These are phyloP conservation scores for Stachybotrys chartarum DNA, from an alignment of 2,329 filamentous ascomycete species.

Conservation along the genomic window DNA sequence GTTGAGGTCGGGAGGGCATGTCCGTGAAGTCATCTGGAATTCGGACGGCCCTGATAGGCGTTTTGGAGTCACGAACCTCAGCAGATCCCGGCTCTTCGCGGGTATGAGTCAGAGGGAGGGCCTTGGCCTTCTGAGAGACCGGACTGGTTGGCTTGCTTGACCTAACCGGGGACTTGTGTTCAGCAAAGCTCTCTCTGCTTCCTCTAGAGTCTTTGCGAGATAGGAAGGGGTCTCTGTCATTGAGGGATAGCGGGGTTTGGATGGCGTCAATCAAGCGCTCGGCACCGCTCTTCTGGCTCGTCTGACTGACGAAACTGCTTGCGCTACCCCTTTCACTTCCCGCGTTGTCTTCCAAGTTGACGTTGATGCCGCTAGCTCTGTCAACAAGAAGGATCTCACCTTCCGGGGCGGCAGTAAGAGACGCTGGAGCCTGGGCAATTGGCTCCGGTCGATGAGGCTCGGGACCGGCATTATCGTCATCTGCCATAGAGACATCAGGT, in stretches of 20 bases:
- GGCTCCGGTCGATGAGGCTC: constrained; percentile 5
- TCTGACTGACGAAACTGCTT: constrained; percentile 35
- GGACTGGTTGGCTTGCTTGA: constrained; percentile 8
- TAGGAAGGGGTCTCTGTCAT: constrained; percentile 24
- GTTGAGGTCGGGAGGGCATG: constrained; percentile 20
- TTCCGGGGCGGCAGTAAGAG: constrained; percentile 22
- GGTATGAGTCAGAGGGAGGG: constrained; percentile 11
- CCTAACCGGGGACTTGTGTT: neutral
- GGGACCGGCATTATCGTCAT: neutral
- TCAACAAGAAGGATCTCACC: constrained; percentile 59
- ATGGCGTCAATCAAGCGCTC: constrained; percentile 68
- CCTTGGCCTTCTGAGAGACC: constrained; percentile 1
- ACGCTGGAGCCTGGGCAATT: constrained; percentile 12
- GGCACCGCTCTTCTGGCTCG: constrained; percentile 53
- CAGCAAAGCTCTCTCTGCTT: constrained; percentile 1
- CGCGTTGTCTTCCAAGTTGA: constrained; percentile 11
- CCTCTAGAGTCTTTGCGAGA: constrained; percentile 7
- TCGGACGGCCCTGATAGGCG: constrained; percentile 38
- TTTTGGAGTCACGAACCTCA: constrained; percentile 36
- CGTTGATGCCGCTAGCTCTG: constrained; percentile 22
- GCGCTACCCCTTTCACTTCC: constrained; percentile 22
- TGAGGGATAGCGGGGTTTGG: constrained; percentile 46
- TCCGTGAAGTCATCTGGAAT: constrained; percentile 39
- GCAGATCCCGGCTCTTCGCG: constrained; percentile 23
- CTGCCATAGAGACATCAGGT: constrained; percentile 13